Conservation (phyloP, 352 stramenopile species). For the Globisporangium megalacanthum region DNA sequence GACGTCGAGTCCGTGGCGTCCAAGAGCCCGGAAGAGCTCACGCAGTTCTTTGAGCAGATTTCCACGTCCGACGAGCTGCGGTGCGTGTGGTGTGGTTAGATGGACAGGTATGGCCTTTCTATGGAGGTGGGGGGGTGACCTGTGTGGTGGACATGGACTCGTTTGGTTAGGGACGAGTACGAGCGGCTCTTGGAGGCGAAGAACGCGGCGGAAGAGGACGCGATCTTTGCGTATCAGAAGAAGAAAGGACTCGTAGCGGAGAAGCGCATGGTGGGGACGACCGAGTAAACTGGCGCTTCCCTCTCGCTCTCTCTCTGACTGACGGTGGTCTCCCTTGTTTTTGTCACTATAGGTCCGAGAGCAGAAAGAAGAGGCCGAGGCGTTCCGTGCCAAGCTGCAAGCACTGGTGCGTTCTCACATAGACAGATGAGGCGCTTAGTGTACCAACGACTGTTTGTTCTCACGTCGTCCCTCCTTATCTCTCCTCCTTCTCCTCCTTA, state of each 20-base stretch:
- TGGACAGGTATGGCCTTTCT: too few relatives aligned
- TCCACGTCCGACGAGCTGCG: conserved; percentile 86
- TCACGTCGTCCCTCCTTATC: neutral
- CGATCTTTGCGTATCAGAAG: conserved; percentile 94
- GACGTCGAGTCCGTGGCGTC: conserved; percentile 98
- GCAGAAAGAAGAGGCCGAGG: conserved; percentile 92
- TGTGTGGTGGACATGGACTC: conserved; percentile 1
- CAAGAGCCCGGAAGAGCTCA: conserved; percentile 94
- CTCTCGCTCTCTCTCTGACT: too few relatives aligned
- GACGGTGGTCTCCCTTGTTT: too few relatives aligned
- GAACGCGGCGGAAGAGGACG: conserved; percentile 90
- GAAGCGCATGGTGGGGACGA: conserved; percentile 57
- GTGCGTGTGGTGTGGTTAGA: conserved; percentile 13
- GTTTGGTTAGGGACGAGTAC: conserved; percentile 52
- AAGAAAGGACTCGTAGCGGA: conserved; percentile 94
- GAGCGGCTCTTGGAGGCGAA: conserved; percentile 86
- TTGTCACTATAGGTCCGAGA: conserved; percentile 75
- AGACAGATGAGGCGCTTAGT: neutral
- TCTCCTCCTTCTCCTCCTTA: neutral
- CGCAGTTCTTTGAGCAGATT: conserved; percentile 97
- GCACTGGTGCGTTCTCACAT: conserved; percentile 37
- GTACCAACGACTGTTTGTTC: neutral
- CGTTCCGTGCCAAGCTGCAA: conserved; percentile 66
- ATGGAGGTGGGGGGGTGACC: neutral
- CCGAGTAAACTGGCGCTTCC: too few relatives aligned